Percentiles rank a stretch among this genome's conserved stretches.
Conservation (phyloP, 768 basidiomycete species). For the Scleroderma citrinum region DNA sequence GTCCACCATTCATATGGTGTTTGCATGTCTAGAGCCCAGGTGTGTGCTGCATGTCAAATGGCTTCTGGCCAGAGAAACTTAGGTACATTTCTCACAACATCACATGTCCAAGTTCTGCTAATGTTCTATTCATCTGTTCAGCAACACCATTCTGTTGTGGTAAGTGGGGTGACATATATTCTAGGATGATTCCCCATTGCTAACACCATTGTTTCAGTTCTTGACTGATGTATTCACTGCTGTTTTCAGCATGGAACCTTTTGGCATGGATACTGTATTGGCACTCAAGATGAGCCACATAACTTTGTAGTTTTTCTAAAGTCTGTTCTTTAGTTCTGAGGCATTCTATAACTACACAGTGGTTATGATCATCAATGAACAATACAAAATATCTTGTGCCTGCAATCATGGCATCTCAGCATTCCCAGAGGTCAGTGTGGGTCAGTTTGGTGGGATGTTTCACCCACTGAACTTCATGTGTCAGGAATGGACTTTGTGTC, state of each 20-base stretch:
- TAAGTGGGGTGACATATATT: conserved; percentile 30
- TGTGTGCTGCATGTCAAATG: conserved; percentile 14
- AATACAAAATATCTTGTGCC: conserved; percentile 22
- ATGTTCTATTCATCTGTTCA: conserved; percentile 30
- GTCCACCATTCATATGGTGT: neutral
- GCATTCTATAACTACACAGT: conserved; percentile 8
- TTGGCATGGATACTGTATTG: neutral
- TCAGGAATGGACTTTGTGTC: neutral
- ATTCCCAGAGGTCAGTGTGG: conserved; percentile 22
- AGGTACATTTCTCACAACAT: neutral
- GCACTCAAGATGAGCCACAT: conserved; percentile 10
- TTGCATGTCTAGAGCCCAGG: neutral
- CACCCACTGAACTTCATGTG: neutral
- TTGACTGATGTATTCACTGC: conserved; percentile 16
- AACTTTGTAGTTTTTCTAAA: conserved; percentile 6
- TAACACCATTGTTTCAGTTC: conserved; percentile 17
- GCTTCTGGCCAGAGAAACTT: neutral
- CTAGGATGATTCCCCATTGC: conserved; percentile 20
- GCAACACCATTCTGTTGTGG: conserved; percentile 31
- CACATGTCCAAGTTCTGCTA: conserved; percentile 21
- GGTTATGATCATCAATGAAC: conserved; percentile 14
- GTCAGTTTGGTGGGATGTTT: neutral
- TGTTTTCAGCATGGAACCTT: conserved; percentile 18
- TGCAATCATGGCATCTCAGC: conserved; percentile 6
- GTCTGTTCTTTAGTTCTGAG: conserved; percentile 17